Base-by-base conservation (phyloP, 768 basidiomycete genomes). In the Suillus placidus region DNA sequence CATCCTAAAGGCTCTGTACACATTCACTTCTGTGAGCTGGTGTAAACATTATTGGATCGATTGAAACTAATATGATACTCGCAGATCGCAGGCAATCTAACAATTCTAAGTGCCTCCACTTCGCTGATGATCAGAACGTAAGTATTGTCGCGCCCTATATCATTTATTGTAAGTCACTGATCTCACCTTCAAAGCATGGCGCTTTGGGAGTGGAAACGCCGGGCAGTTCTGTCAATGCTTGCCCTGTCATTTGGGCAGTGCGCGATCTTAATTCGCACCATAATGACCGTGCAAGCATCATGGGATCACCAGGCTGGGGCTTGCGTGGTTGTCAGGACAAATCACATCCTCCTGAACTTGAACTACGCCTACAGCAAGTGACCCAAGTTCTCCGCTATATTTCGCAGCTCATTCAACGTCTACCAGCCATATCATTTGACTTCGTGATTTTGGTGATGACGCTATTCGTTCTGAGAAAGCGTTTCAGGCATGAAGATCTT, bases 51-150 rank as follows among this genome's bases (percentile, higher is more conserved):
- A 30, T 18, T 26, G 16, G 12, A 60, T 51, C n/a, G 61, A 37
- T 52, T 51, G 32, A 47, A 63, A 45, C 58, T 68, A 61, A 35
- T 56, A 49, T 37, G 20, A 34, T 62, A 49, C 14, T 23, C 56
- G 18, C 66, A 89, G 88, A 84, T 83, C 83, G 81, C 86, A 16
- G 87, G 87, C 60, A 89, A 88, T 66, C 84, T 88, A 84, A 77
- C 87, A 6, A 86, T 90, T 45, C 79, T 87, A n/a, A 83, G 83
- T 66, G 85, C 87, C 10, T 88, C 87, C 18, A 90, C 88, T 0
- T 88, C 87, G 35, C 80, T 91, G 47, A 88, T 90, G 87, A 80
- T 90, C 60, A 81, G 89, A 74, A 89, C 89, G 88, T 89, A 71
- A 47, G 67, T 32, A 20, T 6, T 54, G 18, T 63, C 35, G 30